phyloP scores from a whole-genome alignment of 176 grass and related monocot genomes.

The Cocos nucifera region DNA sequence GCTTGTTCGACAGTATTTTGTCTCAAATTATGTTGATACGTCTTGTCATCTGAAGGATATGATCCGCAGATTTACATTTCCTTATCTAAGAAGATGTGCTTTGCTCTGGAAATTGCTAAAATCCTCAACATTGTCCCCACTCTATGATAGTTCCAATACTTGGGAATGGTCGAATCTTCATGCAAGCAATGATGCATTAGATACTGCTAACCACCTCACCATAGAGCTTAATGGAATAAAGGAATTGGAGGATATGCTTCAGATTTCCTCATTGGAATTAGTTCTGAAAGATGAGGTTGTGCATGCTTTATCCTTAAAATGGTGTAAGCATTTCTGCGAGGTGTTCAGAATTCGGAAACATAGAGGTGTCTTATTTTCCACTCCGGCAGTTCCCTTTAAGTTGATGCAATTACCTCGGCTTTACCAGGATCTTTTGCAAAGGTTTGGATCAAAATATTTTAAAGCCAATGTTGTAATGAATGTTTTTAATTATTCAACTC shows the following conservation, averaged over 20 bases:
- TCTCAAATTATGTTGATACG: slow-evolving; percentile 60
- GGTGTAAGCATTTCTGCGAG: slow-evolving; percentile 83
- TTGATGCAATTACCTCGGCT: slow-evolving; percentile 78
- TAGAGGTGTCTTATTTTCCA: slow-evolving; percentile 43
- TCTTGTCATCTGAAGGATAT: slow-evolving; percentile 61
- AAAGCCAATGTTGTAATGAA: slow-evolving; percentile 13
- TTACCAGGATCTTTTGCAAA: slow-evolving; percentile 82
- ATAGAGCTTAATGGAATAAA: slow-evolving; percentile 54
- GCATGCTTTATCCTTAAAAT: slow-evolving; percentile 55
- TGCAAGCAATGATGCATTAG: slow-evolving; percentile 32
- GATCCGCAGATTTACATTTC: slow-evolving; percentile 77
- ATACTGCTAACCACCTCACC: slow-evolving; percentile 26
- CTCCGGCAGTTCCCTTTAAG: slow-evolving; percentile 74
- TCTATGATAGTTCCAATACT: slow-evolving; percentile 65
- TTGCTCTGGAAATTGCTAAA: slow-evolving; percentile 72
- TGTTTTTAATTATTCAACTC: slow-evolving; percentile 7
- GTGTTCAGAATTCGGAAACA: slow-evolving; percentile 49
- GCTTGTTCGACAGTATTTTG: slow-evolving; percentile 65
- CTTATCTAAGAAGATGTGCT: slow-evolving; percentile 79
- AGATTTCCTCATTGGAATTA: slow-evolving; percentile 52
- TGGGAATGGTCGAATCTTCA: slow-evolving; percentile 70
- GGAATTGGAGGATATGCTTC: slow-evolving; percentile 77
- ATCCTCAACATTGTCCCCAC: slow-evolving; percentile 41
- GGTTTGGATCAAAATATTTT: slow-evolving; percentile 18
- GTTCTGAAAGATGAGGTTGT: slow-evolving; percentile 69